Conservation (phyloP, 2,329 filamentous ascomycete genomes). For the Aspergillus brasiliensis region DNA sequence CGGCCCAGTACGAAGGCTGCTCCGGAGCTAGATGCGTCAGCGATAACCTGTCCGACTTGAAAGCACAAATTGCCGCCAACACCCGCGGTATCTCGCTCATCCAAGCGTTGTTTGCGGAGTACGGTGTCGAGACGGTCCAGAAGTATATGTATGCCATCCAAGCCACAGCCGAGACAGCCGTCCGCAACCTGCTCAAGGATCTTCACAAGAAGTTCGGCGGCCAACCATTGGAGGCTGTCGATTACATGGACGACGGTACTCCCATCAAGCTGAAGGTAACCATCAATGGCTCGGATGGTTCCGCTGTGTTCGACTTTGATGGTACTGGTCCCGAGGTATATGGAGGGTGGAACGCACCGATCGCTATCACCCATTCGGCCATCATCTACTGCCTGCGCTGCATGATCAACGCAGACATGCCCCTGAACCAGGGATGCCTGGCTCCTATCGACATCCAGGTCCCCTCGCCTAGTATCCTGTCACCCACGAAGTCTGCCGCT, state of each 20-base stretch:
- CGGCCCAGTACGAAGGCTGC: conserved; percentile 73
- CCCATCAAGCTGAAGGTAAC: conserved; percentile 74
- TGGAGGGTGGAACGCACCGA: conserved; percentile 77
- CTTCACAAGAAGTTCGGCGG: conserved; percentile 71
- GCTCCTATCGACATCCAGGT: conserved; percentile 75
- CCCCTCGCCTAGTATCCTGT: conserved; percentile 68
- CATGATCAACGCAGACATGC: conserved; percentile 79
- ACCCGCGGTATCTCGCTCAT: conserved; percentile 83
- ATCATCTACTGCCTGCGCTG: conserved; percentile 85
- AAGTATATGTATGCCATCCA: conserved; percentile 85
- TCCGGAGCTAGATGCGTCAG: conserved; percentile 75
- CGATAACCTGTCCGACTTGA: conserved; percentile 84
- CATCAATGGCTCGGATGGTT: conserved; percentile 72
- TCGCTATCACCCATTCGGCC: conserved; percentile 78
- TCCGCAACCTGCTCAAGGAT: conserved; percentile 71
- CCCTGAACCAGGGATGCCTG: conserved; percentile 82
- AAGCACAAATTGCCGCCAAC: conserved; percentile 84
- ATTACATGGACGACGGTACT: conserved; percentile 86
- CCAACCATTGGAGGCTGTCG: conserved; percentile 70
- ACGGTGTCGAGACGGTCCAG: conserved; percentile 74
- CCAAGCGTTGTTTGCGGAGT: conserved; percentile 72
- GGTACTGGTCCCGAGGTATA: conserved; percentile 81
- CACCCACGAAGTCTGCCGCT: conserved; percentile 73
- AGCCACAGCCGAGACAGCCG: conserved; percentile 74
- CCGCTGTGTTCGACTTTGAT: conserved; percentile 75